A percentile compares a stretch with the other conserved stretches of the same genome.
These are phyloP conservation scores for Xylaria venustula DNA, from an alignment of 495 filamentous ascomycete species.

Conservation along the genomic window DNA sequence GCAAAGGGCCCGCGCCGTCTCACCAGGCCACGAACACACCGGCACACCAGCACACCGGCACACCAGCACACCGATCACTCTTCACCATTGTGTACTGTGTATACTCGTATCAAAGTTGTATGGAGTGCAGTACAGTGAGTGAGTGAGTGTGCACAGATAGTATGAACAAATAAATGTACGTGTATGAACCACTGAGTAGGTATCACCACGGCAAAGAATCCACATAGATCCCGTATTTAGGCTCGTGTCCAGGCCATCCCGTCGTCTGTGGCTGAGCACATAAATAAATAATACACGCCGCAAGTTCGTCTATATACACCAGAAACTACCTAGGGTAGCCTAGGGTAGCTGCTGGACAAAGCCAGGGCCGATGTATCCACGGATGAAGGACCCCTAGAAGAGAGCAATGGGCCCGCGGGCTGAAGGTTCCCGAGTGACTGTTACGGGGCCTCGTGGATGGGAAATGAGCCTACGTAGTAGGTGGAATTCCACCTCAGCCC, in stretches of 20 bases:
- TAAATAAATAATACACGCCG: too few relatives aligned
- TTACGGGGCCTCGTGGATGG: slow-evolving; percentile 6
- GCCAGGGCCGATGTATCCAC: neutral
- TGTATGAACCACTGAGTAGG: too few relatives aligned
- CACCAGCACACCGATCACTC: neutral
- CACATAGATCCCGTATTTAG: neutral
- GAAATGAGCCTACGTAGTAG: neutral
- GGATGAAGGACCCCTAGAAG: neutral
- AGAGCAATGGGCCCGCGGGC: neutral
- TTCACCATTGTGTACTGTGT: neutral
- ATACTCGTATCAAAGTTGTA: neutral
- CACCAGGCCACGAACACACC: neutral
- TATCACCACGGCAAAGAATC: neutral
- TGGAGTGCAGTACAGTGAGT: too few relatives aligned
- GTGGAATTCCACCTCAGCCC: slow-evolving; percentile 2
- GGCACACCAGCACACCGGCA: too few relatives aligned
- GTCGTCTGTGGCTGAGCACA: neutral
- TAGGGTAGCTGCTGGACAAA: neutral
- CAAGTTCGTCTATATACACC: too few relatives aligned
- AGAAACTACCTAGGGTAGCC: too few relatives aligned
- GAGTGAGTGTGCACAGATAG: too few relatives aligned
- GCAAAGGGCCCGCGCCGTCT: slow-evolving; percentile 1
- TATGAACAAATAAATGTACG: too few relatives aligned
- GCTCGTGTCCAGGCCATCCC: too few relatives aligned
- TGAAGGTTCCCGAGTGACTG: neutral